Conservation (phyloP, 2,329 filamentous ascomycete species). For the Ceratocystis cacaofunesta region DNA sequence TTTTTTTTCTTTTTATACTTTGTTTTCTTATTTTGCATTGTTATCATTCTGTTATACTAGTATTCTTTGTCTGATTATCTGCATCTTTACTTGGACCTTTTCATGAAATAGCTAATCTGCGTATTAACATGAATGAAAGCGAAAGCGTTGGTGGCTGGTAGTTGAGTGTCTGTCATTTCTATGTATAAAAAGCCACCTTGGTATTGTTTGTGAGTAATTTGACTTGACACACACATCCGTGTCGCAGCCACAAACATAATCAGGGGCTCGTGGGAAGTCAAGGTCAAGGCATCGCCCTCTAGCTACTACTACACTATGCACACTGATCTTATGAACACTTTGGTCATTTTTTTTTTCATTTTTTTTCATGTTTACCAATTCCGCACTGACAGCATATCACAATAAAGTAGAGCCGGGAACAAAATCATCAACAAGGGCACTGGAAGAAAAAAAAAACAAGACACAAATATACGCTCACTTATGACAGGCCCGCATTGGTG, state of each 20-base stretch:
- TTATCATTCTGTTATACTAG: not conserved
- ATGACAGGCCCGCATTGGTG: constrained; percentile 31
- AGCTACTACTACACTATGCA: too few relatives aligned
- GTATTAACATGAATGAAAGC: not conserved
- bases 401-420: not conserved
- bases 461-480: not conserved
- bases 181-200: too few relatives aligned
- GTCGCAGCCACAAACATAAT: not conserved
- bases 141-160: not conserved
- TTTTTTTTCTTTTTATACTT: not conserved
- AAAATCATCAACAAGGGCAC: not conserved
- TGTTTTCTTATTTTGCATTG: not conserved
- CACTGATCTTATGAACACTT: too few relatives aligned
- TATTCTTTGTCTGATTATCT: not conserved
- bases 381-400: not conserved
- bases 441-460: not conserved
- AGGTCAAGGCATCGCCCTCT: not conserved
- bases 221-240: not conserved
- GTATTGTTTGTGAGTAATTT: not conserved
- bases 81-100: not conserved
- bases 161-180: not conserved
- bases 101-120: not conserved
- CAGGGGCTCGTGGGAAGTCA: not conserved
- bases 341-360: not conserved
- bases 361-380: not conserved